phyloP scores from a whole-genome alignment of 2,329 filamentous ascomycete genomes.

The Chaetothyriales sp. region DNA sequence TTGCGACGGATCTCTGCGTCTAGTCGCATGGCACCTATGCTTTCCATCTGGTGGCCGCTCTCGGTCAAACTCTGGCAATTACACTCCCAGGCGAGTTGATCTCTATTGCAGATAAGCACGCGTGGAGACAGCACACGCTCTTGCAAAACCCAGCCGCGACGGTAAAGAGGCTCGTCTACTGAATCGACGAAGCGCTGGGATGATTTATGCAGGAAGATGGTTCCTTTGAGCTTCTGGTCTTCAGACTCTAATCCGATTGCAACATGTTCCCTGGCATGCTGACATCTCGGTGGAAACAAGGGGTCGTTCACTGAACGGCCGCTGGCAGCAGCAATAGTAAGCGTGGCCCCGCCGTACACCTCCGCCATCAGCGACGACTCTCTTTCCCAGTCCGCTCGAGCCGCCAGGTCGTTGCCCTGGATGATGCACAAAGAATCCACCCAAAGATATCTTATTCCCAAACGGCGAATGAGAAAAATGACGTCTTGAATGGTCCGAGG shows the following conservation, averaged over 20 bases:
- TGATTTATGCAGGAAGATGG: slow-evolving; percentile 1
- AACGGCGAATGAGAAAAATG: slow-evolving; percentile 1
- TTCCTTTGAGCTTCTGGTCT: not conserved
- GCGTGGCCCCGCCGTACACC: slow-evolving; percentile 6
- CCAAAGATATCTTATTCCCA: slow-evolving; percentile 16
- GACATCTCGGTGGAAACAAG: not conserved
- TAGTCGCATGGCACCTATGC: too few relatives aligned
- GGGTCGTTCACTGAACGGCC: slow-evolving; percentile 1
- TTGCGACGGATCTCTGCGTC: too few relatives aligned
- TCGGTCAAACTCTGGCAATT: not conserved
- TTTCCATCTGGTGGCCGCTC: too few relatives aligned
- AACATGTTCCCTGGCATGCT: not conserved
- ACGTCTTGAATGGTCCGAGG: slow-evolving; percentile 7
- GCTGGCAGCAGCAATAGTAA: slow-evolving; percentile 6
- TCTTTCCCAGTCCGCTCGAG: slow-evolving; percentile 4
- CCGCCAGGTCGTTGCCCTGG: slow-evolving; percentile 10
- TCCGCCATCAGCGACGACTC: slow-evolving; percentile 12
- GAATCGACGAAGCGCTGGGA: not conserved
- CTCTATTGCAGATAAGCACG: slow-evolving; percentile 4
- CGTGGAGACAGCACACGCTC: slow-evolving; percentile 8
- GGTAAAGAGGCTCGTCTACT: slow-evolving; percentile 1
- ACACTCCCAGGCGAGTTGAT: slow-evolving; percentile 11
- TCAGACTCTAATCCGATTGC: slow-evolving; percentile 1
- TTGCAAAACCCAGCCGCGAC: slow-evolving; percentile 9
- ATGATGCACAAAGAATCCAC: slow-evolving; percentile 18